Evolutionary conservation across 2,329 filamentous ascomycete species (phyloP), one percentile per base, ranked within the genome.

Genomic region (Cercospora sp.): DNA sequence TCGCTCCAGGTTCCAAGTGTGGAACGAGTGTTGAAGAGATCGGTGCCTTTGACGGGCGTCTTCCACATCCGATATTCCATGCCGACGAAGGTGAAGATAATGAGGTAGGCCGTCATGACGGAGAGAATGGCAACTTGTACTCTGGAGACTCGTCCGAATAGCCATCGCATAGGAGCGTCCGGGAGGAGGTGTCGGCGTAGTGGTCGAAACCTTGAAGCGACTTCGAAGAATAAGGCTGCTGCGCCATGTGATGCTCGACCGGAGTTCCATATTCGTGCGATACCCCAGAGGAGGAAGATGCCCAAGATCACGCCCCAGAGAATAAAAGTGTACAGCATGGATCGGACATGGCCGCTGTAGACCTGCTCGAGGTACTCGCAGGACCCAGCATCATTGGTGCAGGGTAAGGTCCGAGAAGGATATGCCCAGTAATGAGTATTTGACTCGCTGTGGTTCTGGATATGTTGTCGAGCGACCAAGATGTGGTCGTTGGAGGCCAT

Each of bases 71-170:
- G 83, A 79, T 92, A 93, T 8, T 83, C 79, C 67, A 92, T 89
- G 34, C 90, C 90, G 12, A 89, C 84, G 60, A 93, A 78, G 4
- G 80, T 71, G 61, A 89, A 92, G 69, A 93, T 81, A 55, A 87
- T 80, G 0, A 93, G 81, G 74, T 94, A 93, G 1, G 75, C 85
- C 0, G 82, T 76, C 1, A 93, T 77, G 9, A 87, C 78, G 0
- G 83, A 77, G 2, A 93, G 81, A 30, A 91, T 82, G 24, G 88
- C 73, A 3, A 93, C 84, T 75, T 93, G 91, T 6, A 92, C 82
- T 21, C 90, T 84, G 0, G 89, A 91, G 1, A 89, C 88, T 68
- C 87, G 84, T 30, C 90, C 90, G 71, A 93, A 92, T 63, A 92
- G 73, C 21, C 78, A 70, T 45, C 69, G 73, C 18, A 84, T 80